Evolutionary conservation across 208 protist species (phyloP).

Genomic region (Trypanosoma cruzi): DNA sequence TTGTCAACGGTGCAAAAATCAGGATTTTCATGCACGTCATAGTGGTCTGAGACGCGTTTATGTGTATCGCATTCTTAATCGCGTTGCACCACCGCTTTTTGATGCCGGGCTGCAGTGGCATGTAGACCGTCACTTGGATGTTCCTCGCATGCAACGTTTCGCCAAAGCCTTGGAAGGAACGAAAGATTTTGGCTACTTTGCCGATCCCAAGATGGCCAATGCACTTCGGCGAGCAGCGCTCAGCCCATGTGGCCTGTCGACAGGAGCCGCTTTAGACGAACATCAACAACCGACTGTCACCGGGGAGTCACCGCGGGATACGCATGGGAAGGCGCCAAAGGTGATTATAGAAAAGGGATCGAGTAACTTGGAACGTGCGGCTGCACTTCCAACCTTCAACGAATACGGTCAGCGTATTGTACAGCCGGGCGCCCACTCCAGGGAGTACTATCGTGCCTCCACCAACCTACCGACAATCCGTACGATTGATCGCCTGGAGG

Average conservation of each 20-base stretch:
- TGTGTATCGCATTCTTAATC: slow-evolving; percentile 91
- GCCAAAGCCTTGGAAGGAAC: slow-evolving; percentile 73
- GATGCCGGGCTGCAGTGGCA: slow-evolving; percentile 89
- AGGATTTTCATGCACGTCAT: slow-evolving; percentile 89
- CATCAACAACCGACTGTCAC: slow-evolving; percentile 47
- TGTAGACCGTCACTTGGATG: slow-evolving; percentile 84
- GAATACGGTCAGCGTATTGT: slow-evolving; percentile 74
- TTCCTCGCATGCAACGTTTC: slow-evolving; percentile 81
- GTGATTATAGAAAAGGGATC: slow-evolving; percentile 54
- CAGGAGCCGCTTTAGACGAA: slow-evolving; percentile 45
- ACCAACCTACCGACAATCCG: slow-evolving; percentile 86
- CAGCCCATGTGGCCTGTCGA: slow-evolving; percentile 30
- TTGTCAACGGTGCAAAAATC: slow-evolving; percentile 74
- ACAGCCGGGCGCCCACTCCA: slow-evolving; percentile 58
- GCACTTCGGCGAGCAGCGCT: slow-evolving; percentile 66
- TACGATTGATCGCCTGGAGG: slow-evolving; percentile 78
- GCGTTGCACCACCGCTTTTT: slow-evolving; percentile 86
- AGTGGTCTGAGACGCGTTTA: slow-evolving; percentile 76
- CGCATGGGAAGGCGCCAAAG: slow-evolving; percentile 57
- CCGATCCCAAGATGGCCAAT: slow-evolving; percentile 87
- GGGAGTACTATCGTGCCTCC: slow-evolving; percentile 58
- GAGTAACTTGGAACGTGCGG: slow-evolving; percentile 62
- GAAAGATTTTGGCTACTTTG: slow-evolving; percentile 84
- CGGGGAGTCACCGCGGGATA: slow-evolving; percentile 32
- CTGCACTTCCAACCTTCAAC: slow-evolving; percentile 85